phyloP scores from a whole-genome alignment of 768 basidiomycete genomes.

The Collybiopsis luxurians region DNA sequence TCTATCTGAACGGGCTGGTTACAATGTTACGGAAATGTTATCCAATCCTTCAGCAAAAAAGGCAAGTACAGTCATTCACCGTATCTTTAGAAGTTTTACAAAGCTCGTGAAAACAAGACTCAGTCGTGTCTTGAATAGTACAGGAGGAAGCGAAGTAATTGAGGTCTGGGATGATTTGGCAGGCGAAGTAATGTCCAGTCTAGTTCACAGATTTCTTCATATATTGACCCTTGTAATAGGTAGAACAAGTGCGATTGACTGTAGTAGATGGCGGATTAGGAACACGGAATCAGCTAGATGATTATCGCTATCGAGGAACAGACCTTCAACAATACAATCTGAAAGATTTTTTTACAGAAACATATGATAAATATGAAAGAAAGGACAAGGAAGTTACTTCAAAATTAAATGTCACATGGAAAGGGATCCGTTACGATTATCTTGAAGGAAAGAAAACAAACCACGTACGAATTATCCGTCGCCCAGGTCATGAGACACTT shows the following conservation, averaged over 20 bases:
- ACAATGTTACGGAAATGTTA: conserved; percentile 14
- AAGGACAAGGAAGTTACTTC: background rate
- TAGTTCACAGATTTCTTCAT: too few species aligned
- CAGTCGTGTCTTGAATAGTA: too few species aligned
- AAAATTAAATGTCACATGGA: conserved; percentile 5
- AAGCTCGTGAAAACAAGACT: background rate
- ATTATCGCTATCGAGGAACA: conserved; percentile 24
- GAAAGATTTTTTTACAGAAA: conserved; percentile 25
- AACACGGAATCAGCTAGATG: conserved; percentile 19
- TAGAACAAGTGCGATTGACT: background rate
- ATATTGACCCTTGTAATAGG: background rate
- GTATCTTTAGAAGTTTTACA: background rate
- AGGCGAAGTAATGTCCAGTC: background rate
- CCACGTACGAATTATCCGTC: conserved; percentile 14
- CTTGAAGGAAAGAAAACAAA: background rate
- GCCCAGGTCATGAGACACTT: conserved; percentile 25
- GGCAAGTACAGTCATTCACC: background rate
- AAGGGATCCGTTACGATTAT: conserved; percentile 11
- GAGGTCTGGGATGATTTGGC: too few species aligned
- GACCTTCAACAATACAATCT: conserved; percentile 16
- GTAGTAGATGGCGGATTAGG: conserved; percentile 5
- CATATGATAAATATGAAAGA: conserved; percentile 21
- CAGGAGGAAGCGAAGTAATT: too few species aligned
- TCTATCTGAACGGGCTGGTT: conserved; percentile 31
- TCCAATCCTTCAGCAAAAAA: conserved; percentile 14